Percentiles rank a stretch among this genome's conserved stretches.
phyloP scores from a whole-genome alignment of 2,329 filamentous ascomycete genomes.

The Pseudogymnoascus sp. region DNA sequence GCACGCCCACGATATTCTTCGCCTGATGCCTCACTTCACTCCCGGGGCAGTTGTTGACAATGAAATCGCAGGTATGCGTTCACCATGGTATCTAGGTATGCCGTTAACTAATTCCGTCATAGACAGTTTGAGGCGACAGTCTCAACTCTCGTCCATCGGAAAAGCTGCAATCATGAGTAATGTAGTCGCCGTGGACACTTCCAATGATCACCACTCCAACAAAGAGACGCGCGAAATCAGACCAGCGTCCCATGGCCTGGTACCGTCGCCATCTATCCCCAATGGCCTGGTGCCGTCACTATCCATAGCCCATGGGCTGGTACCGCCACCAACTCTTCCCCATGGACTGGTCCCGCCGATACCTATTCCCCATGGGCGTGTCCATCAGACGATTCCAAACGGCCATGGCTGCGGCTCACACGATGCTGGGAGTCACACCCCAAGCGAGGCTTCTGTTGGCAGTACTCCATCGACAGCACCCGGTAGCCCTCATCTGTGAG shows the following conservation, averaged over 20 bases:
- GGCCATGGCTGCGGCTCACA: not conserved
- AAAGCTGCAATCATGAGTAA: constrained; percentile 17
- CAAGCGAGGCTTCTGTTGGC: not conserved
- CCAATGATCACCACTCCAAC: constrained; percentile 25
- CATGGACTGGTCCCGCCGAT: constrained; percentile 12
- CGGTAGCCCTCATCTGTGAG: constrained; percentile 6
- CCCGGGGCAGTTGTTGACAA: constrained; percentile 6
- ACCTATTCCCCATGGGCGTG: constrained; percentile 1
- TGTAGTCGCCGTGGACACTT: constrained; percentile 26
- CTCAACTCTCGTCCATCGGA: constrained; percentile 4
- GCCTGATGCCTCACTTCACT: constrained; percentile 4
- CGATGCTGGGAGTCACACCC: not conserved
- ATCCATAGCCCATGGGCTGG: constrained; percentile 13
- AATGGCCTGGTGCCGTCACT: constrained; percentile 10
- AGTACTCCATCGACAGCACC: not conserved
- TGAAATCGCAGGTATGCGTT: not conserved
- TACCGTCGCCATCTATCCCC: constrained; percentile 8
- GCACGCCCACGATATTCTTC: not conserved
- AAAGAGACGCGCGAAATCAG: constrained; percentile 12
- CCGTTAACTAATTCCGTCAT: not conserved
- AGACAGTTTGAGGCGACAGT: constrained; percentile 2
- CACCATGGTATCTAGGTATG: not conserved
- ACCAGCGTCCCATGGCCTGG: constrained; percentile 16
- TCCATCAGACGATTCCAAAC: not conserved
- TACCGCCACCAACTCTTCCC: constrained; percentile 6